Conservation (phyloP, 345 rosid genomes). For the Salix caprea region DNA sequence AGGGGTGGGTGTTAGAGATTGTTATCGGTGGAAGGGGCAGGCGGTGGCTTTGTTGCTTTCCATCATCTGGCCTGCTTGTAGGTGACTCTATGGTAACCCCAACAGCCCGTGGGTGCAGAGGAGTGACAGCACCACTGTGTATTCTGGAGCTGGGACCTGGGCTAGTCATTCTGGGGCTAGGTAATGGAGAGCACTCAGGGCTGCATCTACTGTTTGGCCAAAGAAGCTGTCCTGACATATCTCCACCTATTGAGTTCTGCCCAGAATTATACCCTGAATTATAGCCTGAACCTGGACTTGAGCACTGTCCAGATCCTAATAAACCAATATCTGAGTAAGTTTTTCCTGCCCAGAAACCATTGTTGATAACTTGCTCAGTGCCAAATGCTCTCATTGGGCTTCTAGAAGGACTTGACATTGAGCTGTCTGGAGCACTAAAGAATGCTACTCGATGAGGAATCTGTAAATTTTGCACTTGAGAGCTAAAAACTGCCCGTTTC, state of each 20-base stretch:
- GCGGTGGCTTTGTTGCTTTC: slow-evolving; percentile 79
- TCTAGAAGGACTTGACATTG: slow-evolving; percentile 96
- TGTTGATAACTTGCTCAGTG: slow-evolving; percentile 59
- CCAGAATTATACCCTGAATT: slow-evolving; percentile 97
- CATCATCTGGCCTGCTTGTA: slow-evolving; percentile 67
- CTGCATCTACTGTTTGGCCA: slow-evolving; percentile 96
- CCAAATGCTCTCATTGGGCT: slow-evolving; percentile 82
- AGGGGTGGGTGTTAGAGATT: slow-evolving; percentile 63
- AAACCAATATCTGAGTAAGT: slow-evolving; percentile 64
- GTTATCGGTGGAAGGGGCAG: slow-evolving; percentile 84
- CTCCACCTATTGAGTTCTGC: slow-evolving; percentile 93
- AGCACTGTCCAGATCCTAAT: slow-evolving; percentile 87
- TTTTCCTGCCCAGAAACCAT: slow-evolving; percentile 64
- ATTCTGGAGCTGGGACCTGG: slow-evolving; percentile 97
- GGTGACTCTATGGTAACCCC: slow-evolving; percentile 67
- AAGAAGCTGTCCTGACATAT: slow-evolving; percentile 76
- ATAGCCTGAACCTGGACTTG: slow-evolving; percentile 96
- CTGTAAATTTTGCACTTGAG: slow-evolving; percentile 64
- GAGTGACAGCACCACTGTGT: slow-evolving; percentile 98
- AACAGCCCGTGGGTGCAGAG: slow-evolving; percentile 86
- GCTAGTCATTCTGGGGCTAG: slow-evolving; percentile 93
- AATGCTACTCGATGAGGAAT: slow-evolving; percentile 61
- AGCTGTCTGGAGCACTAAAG: slow-evolving; percentile 87
- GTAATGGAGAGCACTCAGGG: slow-evolving; percentile 91
- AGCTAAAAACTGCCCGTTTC: slow-evolving; percentile 47